Evolutionary conservation across 441 rosid genomes (phyloP).

Genomic region (Corymbia calophylla): DNA sequence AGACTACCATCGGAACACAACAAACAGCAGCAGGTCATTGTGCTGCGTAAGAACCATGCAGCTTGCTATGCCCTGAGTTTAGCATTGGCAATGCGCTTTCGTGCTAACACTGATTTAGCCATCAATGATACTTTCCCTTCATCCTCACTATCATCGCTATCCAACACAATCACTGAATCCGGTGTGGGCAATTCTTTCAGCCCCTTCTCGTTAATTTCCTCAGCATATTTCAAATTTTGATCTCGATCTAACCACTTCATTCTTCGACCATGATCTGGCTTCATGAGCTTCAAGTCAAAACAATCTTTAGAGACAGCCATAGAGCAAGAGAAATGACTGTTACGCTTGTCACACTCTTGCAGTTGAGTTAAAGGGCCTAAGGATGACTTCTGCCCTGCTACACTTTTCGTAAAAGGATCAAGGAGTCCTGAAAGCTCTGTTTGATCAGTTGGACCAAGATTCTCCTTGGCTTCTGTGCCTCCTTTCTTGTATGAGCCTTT

Average conservation of each 20-base stretch:
- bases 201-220: conserved; percentile 11
- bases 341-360: conserved; percentile 3
- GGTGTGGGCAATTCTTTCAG: conserved; percentile 21
- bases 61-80: conserved; percentile 16
- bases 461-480: conserved; percentile 22
- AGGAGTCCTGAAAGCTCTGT: conserved; percentile 4
- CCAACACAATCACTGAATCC: conserved; percentile 43
- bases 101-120: conserved; percentile 22
- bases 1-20: background rate
- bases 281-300: background rate
- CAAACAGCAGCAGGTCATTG: background rate
- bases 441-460: conserved; percentile 6
- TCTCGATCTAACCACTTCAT: conserved; percentile 8
- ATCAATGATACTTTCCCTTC: conserved; percentile 21
- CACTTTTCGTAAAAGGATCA: conserved; percentile 11
- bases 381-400: conserved; percentile 12
- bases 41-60: background rate
- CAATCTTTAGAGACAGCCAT: background rate
- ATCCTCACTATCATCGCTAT: conserved; percentile 73
- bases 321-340: background rate
- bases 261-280: background rate
- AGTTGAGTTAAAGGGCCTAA: conserved; percentile 19
- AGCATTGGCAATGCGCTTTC: conserved; percentile 27
- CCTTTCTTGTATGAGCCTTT: conserved; percentile 17
- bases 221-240: background rate